Conservation (phyloP, 495 filamentous ascomycete genomes). For the Bombardia bombarda region DNA sequence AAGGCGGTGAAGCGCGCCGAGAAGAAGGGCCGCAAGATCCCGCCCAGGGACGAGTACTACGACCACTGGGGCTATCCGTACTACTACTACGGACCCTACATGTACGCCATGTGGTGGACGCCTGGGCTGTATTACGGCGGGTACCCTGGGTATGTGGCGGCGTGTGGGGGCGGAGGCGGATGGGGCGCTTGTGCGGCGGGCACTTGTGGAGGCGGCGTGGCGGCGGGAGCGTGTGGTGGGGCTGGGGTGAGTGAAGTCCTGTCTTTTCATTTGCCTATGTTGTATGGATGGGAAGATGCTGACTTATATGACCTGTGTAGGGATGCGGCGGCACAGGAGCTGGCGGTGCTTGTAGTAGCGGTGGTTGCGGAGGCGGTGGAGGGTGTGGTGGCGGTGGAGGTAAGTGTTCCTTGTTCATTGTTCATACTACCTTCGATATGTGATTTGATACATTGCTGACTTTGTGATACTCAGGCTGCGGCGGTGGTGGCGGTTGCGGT, state of each 20-base stretch:
- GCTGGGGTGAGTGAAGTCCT: slow-evolving; percentile 20
- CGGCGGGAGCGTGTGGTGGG: slow-evolving; percentile 26
- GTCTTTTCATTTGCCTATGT: neutral
- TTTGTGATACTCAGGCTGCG: slow-evolving; percentile 18
- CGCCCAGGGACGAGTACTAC: slow-evolving; percentile 43
- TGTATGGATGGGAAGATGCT: neutral
- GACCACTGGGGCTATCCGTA: slow-evolving; percentile 48
- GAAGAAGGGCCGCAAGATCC: slow-evolving; percentile 48
- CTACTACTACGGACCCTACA: slow-evolving; percentile 27
- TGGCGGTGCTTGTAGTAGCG: neutral
- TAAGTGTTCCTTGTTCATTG: neutral
- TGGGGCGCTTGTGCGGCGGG: slow-evolving; percentile 13
- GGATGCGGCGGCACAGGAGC: slow-evolving; percentile 26
- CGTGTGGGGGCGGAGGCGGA: slow-evolving; percentile 6
- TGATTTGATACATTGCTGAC: neutral
- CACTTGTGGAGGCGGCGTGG: slow-evolving; percentile 27
- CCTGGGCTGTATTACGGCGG: slow-evolving; percentile 19
- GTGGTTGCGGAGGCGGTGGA: neutral
- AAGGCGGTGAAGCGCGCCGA: slow-evolving; percentile 53
- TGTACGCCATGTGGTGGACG: slow-evolving; percentile 26
- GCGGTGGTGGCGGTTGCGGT: slow-evolving; percentile 13
- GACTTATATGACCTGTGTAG: slow-evolving; percentile 28
- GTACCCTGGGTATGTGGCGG: slow-evolving; percentile 30
- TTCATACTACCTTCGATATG: neutral
- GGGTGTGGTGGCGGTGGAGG: slow-evolving; percentile 9